phyloP scores from a whole-genome alignment of 2,329 filamentous ascomycete genomes.

The Didymellaceae sp. region DNA sequence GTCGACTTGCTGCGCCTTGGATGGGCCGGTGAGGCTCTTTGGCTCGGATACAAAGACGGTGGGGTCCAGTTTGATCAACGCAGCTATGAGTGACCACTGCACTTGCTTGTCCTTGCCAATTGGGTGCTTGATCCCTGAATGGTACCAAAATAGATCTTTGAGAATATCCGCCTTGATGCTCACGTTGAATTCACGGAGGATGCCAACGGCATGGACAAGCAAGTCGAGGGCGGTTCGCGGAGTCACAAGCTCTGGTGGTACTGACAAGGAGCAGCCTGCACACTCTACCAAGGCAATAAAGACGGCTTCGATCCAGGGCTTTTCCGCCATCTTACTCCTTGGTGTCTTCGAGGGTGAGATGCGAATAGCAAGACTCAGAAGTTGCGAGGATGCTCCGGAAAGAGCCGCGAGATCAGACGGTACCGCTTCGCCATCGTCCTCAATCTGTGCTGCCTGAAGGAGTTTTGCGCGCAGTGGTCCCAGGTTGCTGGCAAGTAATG shows the following conservation, averaged over 20 bases:
- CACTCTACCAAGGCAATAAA: slow-evolving; percentile 49
- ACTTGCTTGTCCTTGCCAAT: slow-evolving; percentile 25
- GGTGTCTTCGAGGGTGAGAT: slow-evolving; percentile 50
- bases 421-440: slow-evolving; percentile 33
- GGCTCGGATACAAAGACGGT: slow-evolving; percentile 40
- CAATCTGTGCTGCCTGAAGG: slow-evolving; percentile 40
- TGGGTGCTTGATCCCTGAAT: slow-evolving; percentile 42
- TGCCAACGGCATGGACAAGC: slow-evolving; percentile 33
- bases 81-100: slow-evolving; percentile 42
- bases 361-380: slow-evolving; percentile 53
- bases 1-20: slow-evolving; percentile 29
- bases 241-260: slow-evolving; percentile 30
- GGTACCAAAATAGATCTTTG: slow-evolving; percentile 44
- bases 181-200: slow-evolving; percentile 34
- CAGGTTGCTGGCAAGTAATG: slow-evolving; percentile 28
- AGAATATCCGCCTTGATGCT: slow-evolving; percentile 37
- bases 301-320: slow-evolving; percentile 53
- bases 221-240: slow-evolving; percentile 28
- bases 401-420: slow-evolving; percentile 30
- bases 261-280: slow-evolving; percentile 36
- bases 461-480: slow-evolving; percentile 39
- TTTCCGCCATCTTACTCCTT: slow-evolving; percentile 49
- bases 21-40: slow-evolving; percentile 16
- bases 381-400: slow-evolving; percentile 36
- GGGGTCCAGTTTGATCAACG: slow-evolving; percentile 43